phyloP scores from a whole-genome alignment of 192 early-diverging fungal species.

The Entomortierella chlamydospora region DNA sequence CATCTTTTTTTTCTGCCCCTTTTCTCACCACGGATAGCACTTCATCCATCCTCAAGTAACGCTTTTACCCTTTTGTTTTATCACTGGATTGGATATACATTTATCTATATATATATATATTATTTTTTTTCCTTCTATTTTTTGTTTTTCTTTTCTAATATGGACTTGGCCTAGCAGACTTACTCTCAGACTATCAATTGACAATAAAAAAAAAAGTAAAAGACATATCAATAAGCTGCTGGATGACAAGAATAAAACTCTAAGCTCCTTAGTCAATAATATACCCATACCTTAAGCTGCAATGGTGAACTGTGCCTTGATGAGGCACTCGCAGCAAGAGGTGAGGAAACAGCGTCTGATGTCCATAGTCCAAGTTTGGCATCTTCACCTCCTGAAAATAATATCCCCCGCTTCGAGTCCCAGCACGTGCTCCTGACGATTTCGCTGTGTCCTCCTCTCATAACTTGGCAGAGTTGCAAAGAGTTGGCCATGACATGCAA shows the following conservation, averaged over 20 bases:
- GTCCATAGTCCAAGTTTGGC: constrained; percentile 79
- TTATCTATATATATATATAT: too few relatives aligned
- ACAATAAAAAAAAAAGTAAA: neutral
- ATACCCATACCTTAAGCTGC: constrained; percentile 21
- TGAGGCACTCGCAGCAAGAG: constrained; percentile 19
- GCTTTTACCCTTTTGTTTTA: too few relatives aligned
- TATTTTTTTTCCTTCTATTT: neutral
- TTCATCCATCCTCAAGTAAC: too few relatives aligned
- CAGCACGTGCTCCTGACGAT: constrained; percentile 86
- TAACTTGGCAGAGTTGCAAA: constrained; percentile 79
- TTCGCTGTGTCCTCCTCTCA: constrained; percentile 87
- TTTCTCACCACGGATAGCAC: neutral
- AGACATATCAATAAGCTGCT: neutral
- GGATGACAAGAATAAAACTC: neutral
- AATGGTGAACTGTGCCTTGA: constrained; percentile 44
- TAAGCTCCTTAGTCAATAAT: neutral
- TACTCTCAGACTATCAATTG: constrained; percentile 18
- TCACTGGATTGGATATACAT: too few relatives aligned
- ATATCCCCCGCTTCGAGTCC: constrained; percentile 67
- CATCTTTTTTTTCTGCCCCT: neutral
- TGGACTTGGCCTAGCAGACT: constrained; percentile 33
- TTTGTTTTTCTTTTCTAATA: constrained; percentile 5
- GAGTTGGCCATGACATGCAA: constrained; percentile 83
- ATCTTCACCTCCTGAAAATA: constrained; percentile 86
- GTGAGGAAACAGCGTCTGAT: constrained; percentile 11